Conservation (phyloP, 176 grass and related monocot genomes). For the Saccharum officinarum region DNA sequence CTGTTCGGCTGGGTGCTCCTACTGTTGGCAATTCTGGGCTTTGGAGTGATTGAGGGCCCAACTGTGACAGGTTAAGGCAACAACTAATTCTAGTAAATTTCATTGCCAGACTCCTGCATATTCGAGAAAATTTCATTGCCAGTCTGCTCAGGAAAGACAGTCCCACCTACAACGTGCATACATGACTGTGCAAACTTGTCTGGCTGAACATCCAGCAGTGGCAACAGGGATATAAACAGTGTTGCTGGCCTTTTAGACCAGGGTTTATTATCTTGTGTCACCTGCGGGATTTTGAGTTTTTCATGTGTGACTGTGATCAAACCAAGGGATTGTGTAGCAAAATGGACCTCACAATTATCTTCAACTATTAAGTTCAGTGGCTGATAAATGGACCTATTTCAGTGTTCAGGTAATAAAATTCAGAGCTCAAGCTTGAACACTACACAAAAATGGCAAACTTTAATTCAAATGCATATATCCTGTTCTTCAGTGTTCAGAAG, state of each 20-base stretch:
- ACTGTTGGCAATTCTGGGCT: background rate
- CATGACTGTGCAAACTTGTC: slow-evolving; percentile 40
- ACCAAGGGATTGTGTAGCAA: slow-evolving; percentile 71
- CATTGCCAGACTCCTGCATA: too few relatives aligned
- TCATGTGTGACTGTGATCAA: slow-evolving; percentile 91
- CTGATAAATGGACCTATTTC: too few relatives aligned
- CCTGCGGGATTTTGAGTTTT: slow-evolving; percentile 98
- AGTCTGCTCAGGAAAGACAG: slow-evolving; percentile 30
- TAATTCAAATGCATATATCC: too few relatives aligned
- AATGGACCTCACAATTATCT: slow-evolving; percentile 10
- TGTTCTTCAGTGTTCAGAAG: too few relatives aligned
- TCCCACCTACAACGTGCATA: slow-evolving; percentile 26
- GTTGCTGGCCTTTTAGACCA: slow-evolving; percentile 66
- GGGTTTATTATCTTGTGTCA: slow-evolving; percentile 86
- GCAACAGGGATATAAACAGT: slow-evolving; percentile 40
- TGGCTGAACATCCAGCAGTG: slow-evolving; percentile 31
- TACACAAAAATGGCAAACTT: too few relatives aligned
- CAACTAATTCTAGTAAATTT: too few relatives aligned
- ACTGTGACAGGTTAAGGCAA: background rate
- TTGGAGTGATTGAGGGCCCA: background rate
- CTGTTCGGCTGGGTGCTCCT: background rate
- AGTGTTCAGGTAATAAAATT: too few relatives aligned
- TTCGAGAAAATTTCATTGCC: slow-evolving; percentile 9
- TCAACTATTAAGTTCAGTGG: too few relatives aligned
- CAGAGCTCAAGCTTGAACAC: too few relatives aligned